Base-by-base conservation (phyloP, 768 basidiomycete species). In the Tylopilus felleus region DNA sequence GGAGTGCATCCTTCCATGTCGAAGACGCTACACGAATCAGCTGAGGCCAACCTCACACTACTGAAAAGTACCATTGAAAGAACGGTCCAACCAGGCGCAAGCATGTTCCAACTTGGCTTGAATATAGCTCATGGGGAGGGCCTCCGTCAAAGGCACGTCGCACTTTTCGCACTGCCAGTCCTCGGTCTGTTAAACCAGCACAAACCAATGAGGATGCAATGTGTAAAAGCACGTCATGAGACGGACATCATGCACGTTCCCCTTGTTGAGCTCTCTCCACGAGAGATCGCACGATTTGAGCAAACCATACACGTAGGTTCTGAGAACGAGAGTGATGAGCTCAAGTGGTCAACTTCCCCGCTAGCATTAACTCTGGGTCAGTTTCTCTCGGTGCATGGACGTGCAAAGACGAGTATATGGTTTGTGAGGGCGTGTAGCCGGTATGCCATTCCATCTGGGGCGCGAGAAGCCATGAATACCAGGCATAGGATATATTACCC, bases 141-240 rank as follows among this genome's bases (percentile, higher is more conserved):
- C 76, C 71, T 94, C 89, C 10, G 85, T 75, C 5, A 95, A 74
- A 0, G 84, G 81, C 0, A 95, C 77, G 19, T 92, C 92, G 61
- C 85, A 88, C 71, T 93, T 94, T 58, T 97, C 93, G 53, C 87
- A 80, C 67, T 92, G 90, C 85, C 90, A 92, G 62, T 93, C 91
- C 75, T 93, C 92, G 56, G 81, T 76, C 91, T 93, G 66, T 53
- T 19, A 47, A 56, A 60, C 42, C 52, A 39, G 23, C 14, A 27
- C 25, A 58, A 51, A 46, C 39, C 17, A 42, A 59, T 60, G 54
- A 64, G 59, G 46, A 45, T 39, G 47, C 27, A 31, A 52, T 8
- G 51, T 8, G 48, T 53, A 57, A 56, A 54, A 53, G 54, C 47
- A 42, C 54, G 47, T 45, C 65, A 47, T 55, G 40, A 46, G 52